These are phyloP conservation scores for Candida silvicultrix DNA, from an alignment of 805 yeast species.

Conservation along the genomic window DNA sequence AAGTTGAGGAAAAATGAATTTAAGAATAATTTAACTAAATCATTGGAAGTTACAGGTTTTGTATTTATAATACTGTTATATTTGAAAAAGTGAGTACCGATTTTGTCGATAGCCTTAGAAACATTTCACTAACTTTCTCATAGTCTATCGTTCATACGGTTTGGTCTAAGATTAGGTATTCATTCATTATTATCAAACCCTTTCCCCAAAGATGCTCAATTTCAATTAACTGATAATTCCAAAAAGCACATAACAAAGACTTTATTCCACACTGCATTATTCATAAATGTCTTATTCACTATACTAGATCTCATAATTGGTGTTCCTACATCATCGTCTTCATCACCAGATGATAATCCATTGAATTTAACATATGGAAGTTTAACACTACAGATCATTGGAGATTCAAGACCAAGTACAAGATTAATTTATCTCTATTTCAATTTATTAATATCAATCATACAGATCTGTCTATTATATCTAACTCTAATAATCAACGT, in stretches of 20 bases:
- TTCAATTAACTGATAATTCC: conserved; percentile 15
- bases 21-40: conserved; percentile 7
- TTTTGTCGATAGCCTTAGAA: too few species aligned
- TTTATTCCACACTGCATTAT: conserved; percentile 20
- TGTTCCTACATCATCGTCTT: conserved; percentile 14
- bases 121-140: conserved; percentile 5
- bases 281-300: conserved; percentile 22
- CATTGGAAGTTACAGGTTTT: conserved; percentile 15
- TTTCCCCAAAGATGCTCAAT: conserved; percentile 28
- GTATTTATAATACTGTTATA: conserved; percentile 17
- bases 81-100: conserved; percentile 16
- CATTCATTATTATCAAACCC: conserved; percentile 36
- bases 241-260: conserved; percentile 24
- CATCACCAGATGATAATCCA: conserved; percentile 8
- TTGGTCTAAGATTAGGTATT: conserved; percentile 27
- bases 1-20: conserved; percentile 15
- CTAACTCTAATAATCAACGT: conserved; percentile 26
- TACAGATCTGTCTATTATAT: conserved; percentile 26
- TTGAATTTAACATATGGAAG: conserved; percentile 29
- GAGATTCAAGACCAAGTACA: conserved; percentile 32
- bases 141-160: conserved; percentile 20
- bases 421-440: conserved; percentile 19
- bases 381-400: conserved; percentile 38
- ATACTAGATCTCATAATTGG: conserved; percentile 31
- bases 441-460: conserved; percentile 24